Conservation (phyloP, 495 filamentous ascomycete genomes). For the Neurospora tetraspora region DNA sequence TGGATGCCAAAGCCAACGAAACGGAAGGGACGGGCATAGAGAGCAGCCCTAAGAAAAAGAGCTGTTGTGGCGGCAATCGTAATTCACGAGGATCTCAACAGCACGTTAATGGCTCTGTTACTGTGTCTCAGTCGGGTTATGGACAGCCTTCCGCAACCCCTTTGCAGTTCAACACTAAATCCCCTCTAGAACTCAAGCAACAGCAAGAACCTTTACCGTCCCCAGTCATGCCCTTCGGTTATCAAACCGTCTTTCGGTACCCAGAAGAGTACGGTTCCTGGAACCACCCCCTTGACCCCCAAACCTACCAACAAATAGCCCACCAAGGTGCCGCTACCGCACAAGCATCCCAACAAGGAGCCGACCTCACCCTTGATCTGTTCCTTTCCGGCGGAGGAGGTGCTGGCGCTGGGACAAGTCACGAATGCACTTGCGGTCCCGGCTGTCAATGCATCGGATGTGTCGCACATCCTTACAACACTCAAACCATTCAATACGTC, state of each 20-base stretch:
- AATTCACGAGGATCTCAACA: background rate
- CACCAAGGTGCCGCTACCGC: constrained; percentile 3
- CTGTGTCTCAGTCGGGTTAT: constrained; percentile 6
- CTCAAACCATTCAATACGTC: constrained; percentile 57
- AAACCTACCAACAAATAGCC: constrained; percentile 24
- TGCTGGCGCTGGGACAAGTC: constrained; percentile 19
- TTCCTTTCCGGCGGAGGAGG: constrained; percentile 1
- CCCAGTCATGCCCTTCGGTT: constrained; percentile 5
- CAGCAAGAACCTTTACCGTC: background rate
- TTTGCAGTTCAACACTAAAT: constrained; percentile 7
- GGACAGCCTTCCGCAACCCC: constrained; percentile 3
- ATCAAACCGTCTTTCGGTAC: constrained; percentile 25
- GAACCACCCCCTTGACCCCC: constrained; percentile 30
- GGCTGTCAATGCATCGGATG: constrained; percentile 62
- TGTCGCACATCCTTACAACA: constrained; percentile 61
- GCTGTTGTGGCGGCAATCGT: constrained; percentile 1
- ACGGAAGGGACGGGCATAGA: background rate
- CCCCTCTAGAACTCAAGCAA: constrained; percentile 7
- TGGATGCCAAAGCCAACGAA: constrained; percentile 1
- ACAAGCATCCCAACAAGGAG: constrained; percentile 4
- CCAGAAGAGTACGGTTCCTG: constrained; percentile 33
- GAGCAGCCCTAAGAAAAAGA: background rate
- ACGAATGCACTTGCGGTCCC: constrained; percentile 56
- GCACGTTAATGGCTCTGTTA: background rate
- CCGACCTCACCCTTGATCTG: background rate